phyloP scores from a whole-genome alignment of 2,329 filamentous ascomycete species.

The Calonectria pseudoturangicola region DNA sequence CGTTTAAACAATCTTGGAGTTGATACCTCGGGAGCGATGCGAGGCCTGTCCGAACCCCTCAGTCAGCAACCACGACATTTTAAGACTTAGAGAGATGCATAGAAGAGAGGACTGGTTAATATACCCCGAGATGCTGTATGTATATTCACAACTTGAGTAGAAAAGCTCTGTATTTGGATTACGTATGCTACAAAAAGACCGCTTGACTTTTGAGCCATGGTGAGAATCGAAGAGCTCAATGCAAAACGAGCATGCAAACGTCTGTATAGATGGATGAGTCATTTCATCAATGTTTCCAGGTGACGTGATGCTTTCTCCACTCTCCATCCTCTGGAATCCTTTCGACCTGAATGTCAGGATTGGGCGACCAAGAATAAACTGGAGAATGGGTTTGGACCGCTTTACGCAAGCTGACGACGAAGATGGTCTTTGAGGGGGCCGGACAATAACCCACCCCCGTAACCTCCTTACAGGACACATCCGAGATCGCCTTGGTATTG shows the following conservation, averaged over 20 bases:
- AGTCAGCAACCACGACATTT: conserved; percentile 35
- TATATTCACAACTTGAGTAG: conserved; percentile 34
- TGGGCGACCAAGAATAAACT: background rate
- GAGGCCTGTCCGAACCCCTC: conserved; percentile 36
- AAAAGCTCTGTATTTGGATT: conserved; percentile 30
- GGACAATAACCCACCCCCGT: background rate
- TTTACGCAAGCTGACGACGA: background rate
- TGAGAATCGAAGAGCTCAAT: background rate
- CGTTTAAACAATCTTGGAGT: conserved; percentile 39
- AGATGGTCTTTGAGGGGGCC: background rate
- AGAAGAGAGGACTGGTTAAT: conserved; percentile 46
- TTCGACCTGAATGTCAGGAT: background rate
- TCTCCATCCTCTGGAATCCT: background rate
- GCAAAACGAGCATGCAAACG: background rate
- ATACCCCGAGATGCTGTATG: conserved; percentile 43
- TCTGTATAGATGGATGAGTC: conserved; percentile 1
- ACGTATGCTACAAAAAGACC: background rate
- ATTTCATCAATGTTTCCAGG: background rate
- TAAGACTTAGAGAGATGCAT: conserved; percentile 49
- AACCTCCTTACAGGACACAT: background rate
- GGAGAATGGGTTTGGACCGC: background rate
- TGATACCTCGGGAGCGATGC: conserved; percentile 31
- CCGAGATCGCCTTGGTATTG: background rate
- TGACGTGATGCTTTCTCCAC: background rate
- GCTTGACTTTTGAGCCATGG: no score